Percentiles rank a stretch among this genome's conserved stretches.
phyloP scores from a whole-genome alignment of 1,284 basidiomycete species.

The Gymnopus androsaceus region DNA sequence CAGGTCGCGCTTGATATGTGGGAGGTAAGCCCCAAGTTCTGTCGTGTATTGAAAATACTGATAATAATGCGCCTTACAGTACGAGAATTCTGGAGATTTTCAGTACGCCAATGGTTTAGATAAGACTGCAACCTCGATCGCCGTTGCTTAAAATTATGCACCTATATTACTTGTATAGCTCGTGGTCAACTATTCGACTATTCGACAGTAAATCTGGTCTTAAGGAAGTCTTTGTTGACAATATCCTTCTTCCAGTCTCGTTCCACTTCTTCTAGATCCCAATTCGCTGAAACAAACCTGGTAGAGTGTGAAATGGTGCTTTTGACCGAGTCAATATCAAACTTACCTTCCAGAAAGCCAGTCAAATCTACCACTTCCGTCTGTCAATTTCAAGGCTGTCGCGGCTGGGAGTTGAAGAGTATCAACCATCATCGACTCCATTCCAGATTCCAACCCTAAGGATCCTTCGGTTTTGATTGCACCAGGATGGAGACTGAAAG shows the following conservation, averaged over 20 bases:
- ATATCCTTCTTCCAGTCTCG: not conserved
- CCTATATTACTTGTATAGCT: not conserved
- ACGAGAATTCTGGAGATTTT: slow-evolving; percentile 90
- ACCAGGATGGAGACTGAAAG: not conserved
- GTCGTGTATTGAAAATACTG: not conserved
- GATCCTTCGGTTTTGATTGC: not conserved
- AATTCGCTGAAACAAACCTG: slow-evolving; percentile 9
- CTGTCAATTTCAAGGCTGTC: not conserved
- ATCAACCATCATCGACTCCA: not conserved
- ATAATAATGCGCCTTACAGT: slow-evolving; percentile 48
- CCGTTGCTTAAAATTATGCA: not conserved
- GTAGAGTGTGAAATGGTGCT: no score
- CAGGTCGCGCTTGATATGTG: slow-evolving; percentile 97
- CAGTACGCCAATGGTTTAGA: slow-evolving; percentile 65
- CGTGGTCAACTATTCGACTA: not conserved
- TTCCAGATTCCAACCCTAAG: no score
- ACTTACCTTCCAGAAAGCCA: no score
- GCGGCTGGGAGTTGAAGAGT: slow-evolving; percentile 1
- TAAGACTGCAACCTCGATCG: slow-evolving; percentile 11
- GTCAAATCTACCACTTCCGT: not conserved
- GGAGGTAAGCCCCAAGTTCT: slow-evolving; percentile 61
- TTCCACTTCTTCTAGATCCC: slow-evolving; percentile 4
- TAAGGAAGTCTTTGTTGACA: not conserved
- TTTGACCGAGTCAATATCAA: no score
- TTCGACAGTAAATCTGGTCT: not conserved